Evolutionary conservation across 169 alveolate species (phyloP), one percentile per base, ranked within the genome.

Genomic region (Eimeria sp.): DNA sequence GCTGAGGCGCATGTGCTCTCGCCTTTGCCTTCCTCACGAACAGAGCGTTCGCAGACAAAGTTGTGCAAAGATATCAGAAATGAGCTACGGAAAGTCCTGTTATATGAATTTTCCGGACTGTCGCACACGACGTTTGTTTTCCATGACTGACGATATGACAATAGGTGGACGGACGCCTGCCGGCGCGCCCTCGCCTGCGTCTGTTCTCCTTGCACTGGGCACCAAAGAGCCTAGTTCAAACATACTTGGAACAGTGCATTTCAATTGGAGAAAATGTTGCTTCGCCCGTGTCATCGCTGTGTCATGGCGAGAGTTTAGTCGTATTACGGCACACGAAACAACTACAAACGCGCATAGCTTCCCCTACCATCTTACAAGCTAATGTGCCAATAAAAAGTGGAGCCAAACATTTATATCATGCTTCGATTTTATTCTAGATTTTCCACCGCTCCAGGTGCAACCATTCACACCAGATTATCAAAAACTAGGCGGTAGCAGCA

Each of bases 1-100:
- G 40, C 93, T 86, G 80, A 49, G 25, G 25, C 78, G 93, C 93
- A 86, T 86, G 76, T 63, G 93, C 47, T 78, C 47, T 25, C 47
- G 67, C 65, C 47, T 14, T 25, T 76, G 65, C 22, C 43, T 78
- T 47, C 65, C 25, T 47, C 88, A 47, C 10, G 65, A 78, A 43
- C 67, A 14, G 54, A 5, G 54, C 82, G 54, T 34, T 40, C 40
- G 54, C 16, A 72, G 82, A 34, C 82, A 72, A 40, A 72, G 1
- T 27, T 16, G 5, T 16, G n/a, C 51, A 72, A 7, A 0, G 10
- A 72, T 30, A 20, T 72, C 10, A 72, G 40, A 72, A 72, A 11
- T 30, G 43, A 72, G 40, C 14, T 30, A 2, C 16, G n/a, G 14
- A 72, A 34, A 34, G 6, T 6, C 34, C 22, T 4, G 4, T 72